Evolutionary conservation across 2,329 filamentous ascomycete species (phyloP), one percentile per base, ranked within the genome.

Genomic region (Exophiala phaeomuriformis): DNA sequence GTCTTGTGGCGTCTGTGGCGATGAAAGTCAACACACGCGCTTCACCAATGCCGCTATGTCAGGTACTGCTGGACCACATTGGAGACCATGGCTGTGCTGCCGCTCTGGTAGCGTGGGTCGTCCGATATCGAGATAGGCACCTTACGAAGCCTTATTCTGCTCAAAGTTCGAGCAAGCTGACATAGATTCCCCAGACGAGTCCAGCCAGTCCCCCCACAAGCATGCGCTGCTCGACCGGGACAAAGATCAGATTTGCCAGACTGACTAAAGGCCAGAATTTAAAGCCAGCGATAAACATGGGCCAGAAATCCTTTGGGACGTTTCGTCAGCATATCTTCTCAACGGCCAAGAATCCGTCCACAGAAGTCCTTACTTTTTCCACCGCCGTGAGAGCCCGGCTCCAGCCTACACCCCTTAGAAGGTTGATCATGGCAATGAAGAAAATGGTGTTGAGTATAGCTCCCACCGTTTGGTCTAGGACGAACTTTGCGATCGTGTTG

Each of bases 381-480:
- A 73, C 60, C 30, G 71, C 64, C 1, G 59, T 61, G 28, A 65
- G 48, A 40, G 71, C 66, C 1, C 60, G 55, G 19, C 62, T 65
- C 48, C 61, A 63, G 9, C 64, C 59, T n/a, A 68, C 60, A 1
- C 70, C 71, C 27, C 69, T 69, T 35, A 78, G 64, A n/a, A 76
- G 67, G 9, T 73, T 75, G 65, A 83, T 79, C n/a, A 74, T 76
- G n/a, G 70, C 69, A 27, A 83, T 70, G 64, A 82, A 83, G 53
- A 78, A 67, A 31, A 76, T 66, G 1, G 76, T 82, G 64, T 82
- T 83, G 63, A 79, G 64, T 1, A 74, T 67, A 1, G 76, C 78
- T 33, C 79, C 79, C n/a, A 83, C 46, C 0, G 75, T 76, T 63
- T 83, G 79, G 59, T 75, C 76, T 56, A 77, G 75, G 27, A 77